Evolutionary conservation across 129 eudicot species (phyloP), one percentile per base, ranked within the genome.

Genomic region (Centrapalus pauciflorus): DNA sequence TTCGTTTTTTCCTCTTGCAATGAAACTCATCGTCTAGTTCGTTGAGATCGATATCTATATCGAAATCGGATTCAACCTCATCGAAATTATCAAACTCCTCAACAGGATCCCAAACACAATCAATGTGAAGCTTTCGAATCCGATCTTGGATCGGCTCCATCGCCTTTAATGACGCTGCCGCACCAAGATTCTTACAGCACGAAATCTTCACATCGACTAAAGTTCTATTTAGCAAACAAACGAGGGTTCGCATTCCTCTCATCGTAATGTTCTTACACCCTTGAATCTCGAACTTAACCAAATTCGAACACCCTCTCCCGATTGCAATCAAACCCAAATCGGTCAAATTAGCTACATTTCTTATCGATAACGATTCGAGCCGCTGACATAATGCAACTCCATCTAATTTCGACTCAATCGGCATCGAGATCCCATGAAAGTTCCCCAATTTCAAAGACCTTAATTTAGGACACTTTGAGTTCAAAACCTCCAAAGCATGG

Each of bases 321-420:
- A 94, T 89, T 0, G 87, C 97, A n/a, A 94, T 94, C 84, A 94
- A 67, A 7, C 99, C 90, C 72, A 84, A 55, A 75, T 94, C 93
- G 0, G 75, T 77, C 85, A 94, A 79, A 30, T 94, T 97, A 4
- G 83, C 95, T n/a, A 81, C 90, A 9, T 81, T 86, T 64, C 89
- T 78, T 14, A 94, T 84, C 5, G 97, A 86, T 71, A 94, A 52
- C 12, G 85, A 76, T n/a, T 78, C 82, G 5, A 94, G 86, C 75
- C 86, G 67, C 8, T 82, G 83, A 77, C 96, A 89, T 43, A 89
- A 74, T 0, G 95, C 99, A 37, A 94, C 60, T 21, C 99, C 99
- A 67, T 89, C 93, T 19, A 94, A 45, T 54, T 78, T 85, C 0
- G 93, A 86, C 27, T 82, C 97, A 55, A 82, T 29, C 1, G 99